Percentiles rank a stretch among this genome's conserved stretches.
These are phyloP conservation scores for Helianthus tuberosus DNA, from an alignment of 129 eudicot species.

Conservation along the genomic window DNA sequence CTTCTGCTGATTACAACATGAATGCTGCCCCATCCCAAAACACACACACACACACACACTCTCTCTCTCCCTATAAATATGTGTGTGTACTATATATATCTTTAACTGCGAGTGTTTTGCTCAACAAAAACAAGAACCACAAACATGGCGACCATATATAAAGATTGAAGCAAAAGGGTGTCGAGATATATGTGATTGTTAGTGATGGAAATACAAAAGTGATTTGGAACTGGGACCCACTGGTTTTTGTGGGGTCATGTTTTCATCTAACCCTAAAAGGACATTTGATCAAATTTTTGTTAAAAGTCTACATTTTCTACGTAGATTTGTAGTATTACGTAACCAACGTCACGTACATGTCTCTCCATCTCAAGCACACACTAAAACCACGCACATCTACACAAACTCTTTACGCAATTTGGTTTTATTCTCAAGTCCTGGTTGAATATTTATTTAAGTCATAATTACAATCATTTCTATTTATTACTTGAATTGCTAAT, in stretches of 20 bases:
- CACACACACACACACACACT: neutral
- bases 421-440: constrained; percentile 10
- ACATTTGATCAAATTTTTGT: constrained; percentile 61
- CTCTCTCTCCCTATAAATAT: neutral
- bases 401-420: constrained; percentile 21
- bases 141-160: constrained; percentile 29
- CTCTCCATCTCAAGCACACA: constrained; percentile 27
- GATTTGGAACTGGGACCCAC: constrained; percentile 20
- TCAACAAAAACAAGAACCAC: constrained; percentile 33
- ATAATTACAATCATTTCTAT: constrained; percentile 8
- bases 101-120: constrained; percentile 20
- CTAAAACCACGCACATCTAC: constrained; percentile 5
- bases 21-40: constrained; percentile 79
- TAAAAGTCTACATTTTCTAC: constrained; percentile 35
- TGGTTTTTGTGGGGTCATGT: constrained; percentile 29
- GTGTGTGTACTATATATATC: neutral
- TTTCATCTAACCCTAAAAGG: constrained; percentile 86
- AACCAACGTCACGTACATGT: constrained; percentile 50
- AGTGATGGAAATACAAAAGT: constrained; percentile 27
- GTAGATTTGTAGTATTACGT: constrained; percentile 54
- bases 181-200: constrained; percentile 14
- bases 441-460: constrained; percentile 8
- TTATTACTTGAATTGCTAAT: neutral
- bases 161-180: constrained; percentile 31
- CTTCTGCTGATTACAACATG: constrained; percentile 96